A percentile compares a stretch with the other conserved stretches of the same genome.
Conservation (phyloP, 768 basidiomycete species). For the Agrocybe chaxingu region DNA sequence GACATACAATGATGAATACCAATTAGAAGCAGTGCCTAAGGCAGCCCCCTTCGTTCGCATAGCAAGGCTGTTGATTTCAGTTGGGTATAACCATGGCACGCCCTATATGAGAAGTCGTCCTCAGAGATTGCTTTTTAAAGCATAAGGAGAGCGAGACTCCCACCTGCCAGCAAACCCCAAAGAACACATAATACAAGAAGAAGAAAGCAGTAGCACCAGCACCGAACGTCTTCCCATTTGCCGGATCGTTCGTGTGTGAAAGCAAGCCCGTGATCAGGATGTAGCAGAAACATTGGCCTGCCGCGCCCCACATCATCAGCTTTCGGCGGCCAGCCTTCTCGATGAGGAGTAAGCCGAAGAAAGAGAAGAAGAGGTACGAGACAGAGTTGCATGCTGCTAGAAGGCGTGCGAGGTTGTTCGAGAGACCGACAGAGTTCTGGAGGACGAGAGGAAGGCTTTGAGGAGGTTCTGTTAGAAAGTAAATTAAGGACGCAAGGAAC, state of each 20-base stretch:
- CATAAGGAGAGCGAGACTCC: conserved; percentile 1
- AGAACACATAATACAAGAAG: conserved; percentile 49
- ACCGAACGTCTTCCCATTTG: conserved; percentile 31
- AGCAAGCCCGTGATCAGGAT: conserved; percentile 41
- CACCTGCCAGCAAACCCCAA: conserved; percentile 53
- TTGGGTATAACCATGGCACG: conserved; percentile 49
- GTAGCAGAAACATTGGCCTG: conserved; percentile 46
- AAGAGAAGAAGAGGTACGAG: conserved; percentile 47
- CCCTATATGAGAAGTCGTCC: conserved; percentile 24
- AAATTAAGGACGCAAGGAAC: background rate
- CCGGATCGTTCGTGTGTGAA: conserved; percentile 29
- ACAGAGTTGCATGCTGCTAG: conserved; percentile 51
- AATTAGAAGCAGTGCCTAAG: conserved; percentile 45
- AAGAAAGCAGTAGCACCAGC: conserved; percentile 46
- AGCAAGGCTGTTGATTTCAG: conserved; percentile 46
- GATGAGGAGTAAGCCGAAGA: conserved; percentile 41
- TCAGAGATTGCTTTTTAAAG: background rate
- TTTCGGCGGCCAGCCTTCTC: conserved; percentile 47
- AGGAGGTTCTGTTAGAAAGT: background rate
- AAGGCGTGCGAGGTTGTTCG: conserved; percentile 45
- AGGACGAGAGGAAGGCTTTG: conserved; percentile 44
- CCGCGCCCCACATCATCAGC: conserved; percentile 53
- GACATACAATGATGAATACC: conserved; percentile 21
- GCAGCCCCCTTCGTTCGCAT: conserved; percentile 52
- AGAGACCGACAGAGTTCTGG: conserved; percentile 48